Evolutionary conservation across 2,329 filamentous ascomycete species (phyloP), one percentile per base, ranked within the genome.

Genomic region (Metarhizium sp.): DNA sequence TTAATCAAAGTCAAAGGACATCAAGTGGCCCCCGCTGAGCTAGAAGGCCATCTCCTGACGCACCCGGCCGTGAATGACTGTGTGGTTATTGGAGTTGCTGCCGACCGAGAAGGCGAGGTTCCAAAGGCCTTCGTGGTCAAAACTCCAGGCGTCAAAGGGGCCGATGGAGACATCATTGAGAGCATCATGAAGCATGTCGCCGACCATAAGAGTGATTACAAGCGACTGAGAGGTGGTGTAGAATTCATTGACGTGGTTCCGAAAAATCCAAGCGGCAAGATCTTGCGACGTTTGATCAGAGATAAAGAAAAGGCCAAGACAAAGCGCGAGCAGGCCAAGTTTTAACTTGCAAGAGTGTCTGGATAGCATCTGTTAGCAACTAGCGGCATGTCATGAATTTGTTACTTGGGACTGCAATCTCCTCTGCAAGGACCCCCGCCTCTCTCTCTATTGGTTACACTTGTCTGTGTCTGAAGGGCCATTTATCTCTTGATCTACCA

Each of bases 71-170:
- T 88, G 34, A 77, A 78, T 55, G 85, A 88, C 66, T 84, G 75
- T 18, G 85, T 82, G 6, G 83, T 88, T 10, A 78, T 88, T 51
- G 85, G 85, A 1, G 75, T 85, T n/a, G 71, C 68, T 5, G 64
- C 68, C 50, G 68, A 79, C 6, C 42, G 49, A 30, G 77, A 78
- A 50, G 79, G 82, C 56, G 84, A 87, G 64, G 67, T 74, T 7
- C 85, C 85, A 14, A 74, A 84, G 30, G 85, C 84, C 14, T 88
- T 87, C 63, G 71, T 87, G 29, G 78, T 84, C 50, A 62, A 60
- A 54, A 54, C 61, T 16, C 47, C 58, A 7, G 59, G 52, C 8
- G 58, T 55, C 14, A 16, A 29, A 8, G 54, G 30, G 6, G 16
- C 2, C 25, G 50, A 60, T 59, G 49, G 52, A 50, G 48, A 59